phyloP scores from a whole-genome alignment of 805 yeast species.

The Kluyveromyces siamensis region DNA sequence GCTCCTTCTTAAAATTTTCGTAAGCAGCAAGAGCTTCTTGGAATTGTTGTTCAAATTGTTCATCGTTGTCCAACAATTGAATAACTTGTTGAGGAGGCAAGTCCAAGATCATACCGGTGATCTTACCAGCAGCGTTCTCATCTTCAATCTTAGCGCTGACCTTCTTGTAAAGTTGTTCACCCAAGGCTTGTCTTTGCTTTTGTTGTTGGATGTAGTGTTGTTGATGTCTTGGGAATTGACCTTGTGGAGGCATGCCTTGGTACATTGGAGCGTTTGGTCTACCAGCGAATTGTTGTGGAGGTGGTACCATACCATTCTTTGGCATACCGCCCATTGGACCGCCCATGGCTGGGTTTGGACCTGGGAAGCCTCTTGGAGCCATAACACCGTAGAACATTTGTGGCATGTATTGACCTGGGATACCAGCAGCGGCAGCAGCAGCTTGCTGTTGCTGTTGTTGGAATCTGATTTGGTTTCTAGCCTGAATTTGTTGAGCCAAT shows the following conservation, averaged over 20 bases:
- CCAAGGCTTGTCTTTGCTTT: conserved; percentile 94
- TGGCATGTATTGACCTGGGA: conserved; percentile 33
- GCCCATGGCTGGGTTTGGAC: conserved; percentile 76
- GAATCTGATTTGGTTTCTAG: conserved; percentile 96
- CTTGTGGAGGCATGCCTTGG: conserved; percentile 69
- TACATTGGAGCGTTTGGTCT: conserved; percentile 78
- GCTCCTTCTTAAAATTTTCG: conserved; percentile 71
- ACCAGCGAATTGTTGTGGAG: conserved; percentile 50
- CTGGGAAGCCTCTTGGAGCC: conserved; percentile 80
- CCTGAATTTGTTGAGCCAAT: conserved; percentile 95
- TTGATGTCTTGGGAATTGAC: conserved; percentile 35
- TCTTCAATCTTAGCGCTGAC: conserved; percentile 81
- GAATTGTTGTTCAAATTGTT: conserved; percentile 80
- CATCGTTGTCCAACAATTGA: conserved; percentile 83
- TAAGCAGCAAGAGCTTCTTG: conserved; percentile 92
- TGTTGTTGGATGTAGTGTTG: conserved; percentile 54
- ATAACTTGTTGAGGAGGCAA: conserved; percentile 87
- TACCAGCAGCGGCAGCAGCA: conserved; percentile 31
- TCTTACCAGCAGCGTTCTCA: conserved; percentile 94
- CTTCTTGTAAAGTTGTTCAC: conserved; percentile 94
- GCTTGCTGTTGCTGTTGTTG: conserved; percentile 70
- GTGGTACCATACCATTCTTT: conserved; percentile 39
- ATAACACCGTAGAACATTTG: conserved; percentile 38
- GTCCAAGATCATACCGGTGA: conserved; percentile 97
- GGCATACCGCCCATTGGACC: conserved; percentile 54